Evolutionary conservation across 2,329 filamentous ascomycete species (phyloP), one percentile per base, ranked within the genome.

Genomic region (Cercospora sp.): DNA sequence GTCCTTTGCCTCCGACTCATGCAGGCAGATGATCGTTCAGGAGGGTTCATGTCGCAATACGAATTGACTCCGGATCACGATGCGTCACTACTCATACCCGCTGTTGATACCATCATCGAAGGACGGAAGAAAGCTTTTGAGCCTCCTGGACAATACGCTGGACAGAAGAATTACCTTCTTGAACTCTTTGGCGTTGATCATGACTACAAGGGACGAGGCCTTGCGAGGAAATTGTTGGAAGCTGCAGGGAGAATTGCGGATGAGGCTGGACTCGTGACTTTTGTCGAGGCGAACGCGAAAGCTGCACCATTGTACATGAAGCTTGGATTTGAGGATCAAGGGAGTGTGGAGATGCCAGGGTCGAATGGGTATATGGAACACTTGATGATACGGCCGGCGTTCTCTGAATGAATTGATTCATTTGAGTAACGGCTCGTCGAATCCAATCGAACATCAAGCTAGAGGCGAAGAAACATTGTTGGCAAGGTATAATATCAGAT

Each of bases 161-260:
- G 12, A 3, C 55, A 24, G 40, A 49, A 59, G 37, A 49, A 49
- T 24, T 69, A 57, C n/a, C 28, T 66, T 3, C 30, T 76, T 1
- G 73, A 75, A 61, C 63, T 75, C 0, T 74, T 75, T 24, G 74
- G 74, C 0, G 73, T 74, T n/a, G 74, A 76, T 40, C 58, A 74
- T 18, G 66, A 37, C 3, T 71, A 65, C 24, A 69, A 73, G 59
- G 75, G 73, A 9, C 55, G 28, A 1, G 68, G 70, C 0, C 49
- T 76, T 21, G 74, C 73, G 24, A 70, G 64, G 32, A 68, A 30
- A 53, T 66, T 77, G 55, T 32, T 76, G 51, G 43, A 62, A 30
- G 62, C 49, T n/a, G 72, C 72, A 24, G 73, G 71, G n/a, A 61
- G 67, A 34, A 68, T 75, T 16, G 74, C 69, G 10, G 74, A 76